Evolutionary conservation across 2,329 filamentous ascomycete genomes (phyloP), one percentile per base, ranked within the genome.

Genomic region (Xylaria sp.): DNA sequence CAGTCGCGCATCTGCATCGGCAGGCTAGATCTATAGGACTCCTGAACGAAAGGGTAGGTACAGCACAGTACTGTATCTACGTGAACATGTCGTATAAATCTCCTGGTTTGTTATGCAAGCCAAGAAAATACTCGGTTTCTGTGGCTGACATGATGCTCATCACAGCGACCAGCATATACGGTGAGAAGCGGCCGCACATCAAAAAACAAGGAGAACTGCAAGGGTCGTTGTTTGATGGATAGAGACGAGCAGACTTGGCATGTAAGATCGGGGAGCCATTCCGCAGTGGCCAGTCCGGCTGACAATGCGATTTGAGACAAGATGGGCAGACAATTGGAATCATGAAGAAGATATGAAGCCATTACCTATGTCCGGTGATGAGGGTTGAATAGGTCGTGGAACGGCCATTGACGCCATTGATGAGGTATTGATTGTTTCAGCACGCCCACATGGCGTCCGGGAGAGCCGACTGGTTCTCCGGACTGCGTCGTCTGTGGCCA

Each of bases 61-160:
- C 20, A 25, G 20, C 18, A 50, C 41, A 34, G 57, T 15, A 34
- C 15, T n/a, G 28, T 34, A 34, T 53, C 20, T 53, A 32, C 12
- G 15, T 50, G 18, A 12, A 28, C 23, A 48, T 28, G 46, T 25
- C 46, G 13, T 55, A 36, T 55, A 39, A 23, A 64, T 63, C 48
- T 63, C 56, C 50, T 28, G 46, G 43, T 23, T 63, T 43, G 23
- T 34, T 28, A 63, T 67, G 65, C 65, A 64, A 45, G 65, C 65
- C 65, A 67, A 67, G 65, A 57, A 25, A 46, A 20, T 23, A 25
- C 39, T 56, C 43, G 58, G 60, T 32, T 34, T 50, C 48, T 46
- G 50, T 61, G 56, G 60, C 39, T 59, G 65, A 67, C 55, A 36
- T 34, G 41, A 45, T 20, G 41, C 41, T 55, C n/a, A 20, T 36